A percentile compares a stretch with the other conserved stretches of the same genome.
phyloP scores from a whole-genome alignment of 176 grass and related monocot genomes.

The Eleusine indica region DNA sequence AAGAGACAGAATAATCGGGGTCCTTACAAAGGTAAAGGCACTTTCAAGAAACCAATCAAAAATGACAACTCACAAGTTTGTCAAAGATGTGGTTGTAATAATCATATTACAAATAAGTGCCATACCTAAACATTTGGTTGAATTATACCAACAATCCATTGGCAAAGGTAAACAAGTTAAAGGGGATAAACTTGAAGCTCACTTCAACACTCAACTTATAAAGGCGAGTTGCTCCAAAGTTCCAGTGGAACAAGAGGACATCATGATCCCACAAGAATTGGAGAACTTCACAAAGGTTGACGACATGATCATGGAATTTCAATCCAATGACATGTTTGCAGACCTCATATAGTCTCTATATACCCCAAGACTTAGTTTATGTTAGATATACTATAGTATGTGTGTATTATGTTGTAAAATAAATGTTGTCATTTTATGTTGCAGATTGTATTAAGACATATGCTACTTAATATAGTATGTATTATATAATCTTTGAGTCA shows the following conservation, averaged over 20 bases:
- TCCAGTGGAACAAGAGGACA: neutral
- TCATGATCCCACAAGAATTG: neutral
- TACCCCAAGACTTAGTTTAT: neutral
- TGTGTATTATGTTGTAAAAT: neutral
- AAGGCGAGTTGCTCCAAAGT: neutral
- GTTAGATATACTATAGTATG: neutral
- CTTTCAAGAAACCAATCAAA: no score
- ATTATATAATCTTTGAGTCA: neutral
- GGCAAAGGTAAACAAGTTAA: neutral
- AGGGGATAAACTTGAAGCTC: neutral
- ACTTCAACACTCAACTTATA: neutral
- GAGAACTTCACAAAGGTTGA: neutral
- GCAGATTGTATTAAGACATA: neutral
- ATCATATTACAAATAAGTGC: neutral
- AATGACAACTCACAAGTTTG: neutral
- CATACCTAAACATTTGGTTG: neutral
- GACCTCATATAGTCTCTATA: neutral
- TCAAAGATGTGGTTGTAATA: neutral
- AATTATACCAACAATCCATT: neutral
- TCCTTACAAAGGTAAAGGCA: no score
- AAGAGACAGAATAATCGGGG: no score
- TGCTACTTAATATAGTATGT: neutral
- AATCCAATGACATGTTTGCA: neutral
- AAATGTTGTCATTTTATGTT: neutral
- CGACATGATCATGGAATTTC: neutral